These are phyloP conservation scores for Phytophthora crassamura DNA, from an alignment of 352 stramenopile genomes.

Conservation along the genomic window DNA sequence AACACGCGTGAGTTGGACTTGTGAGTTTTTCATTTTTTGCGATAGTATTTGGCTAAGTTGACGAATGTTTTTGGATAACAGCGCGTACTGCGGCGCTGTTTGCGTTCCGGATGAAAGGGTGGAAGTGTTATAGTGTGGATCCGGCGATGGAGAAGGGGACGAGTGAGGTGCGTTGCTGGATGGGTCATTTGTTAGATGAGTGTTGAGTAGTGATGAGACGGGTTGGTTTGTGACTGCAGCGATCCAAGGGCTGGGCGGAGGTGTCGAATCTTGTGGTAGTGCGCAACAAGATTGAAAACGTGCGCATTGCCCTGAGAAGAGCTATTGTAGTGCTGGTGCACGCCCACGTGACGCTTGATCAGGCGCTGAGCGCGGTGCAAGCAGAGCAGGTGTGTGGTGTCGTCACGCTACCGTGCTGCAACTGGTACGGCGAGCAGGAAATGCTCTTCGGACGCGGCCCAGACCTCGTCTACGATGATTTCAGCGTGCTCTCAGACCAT, in stretches of 20 bases:
- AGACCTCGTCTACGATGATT: conserved; percentile 84
- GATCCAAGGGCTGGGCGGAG: conserved; percentile 50
- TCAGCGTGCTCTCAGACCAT: conserved; percentile 82
- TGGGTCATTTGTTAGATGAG: background rate
- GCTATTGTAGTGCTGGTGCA: conserved; percentile 82
- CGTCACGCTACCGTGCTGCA: conserved; percentile 82
- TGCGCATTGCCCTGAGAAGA: conserved; percentile 63
- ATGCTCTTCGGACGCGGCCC: conserved; percentile 54
- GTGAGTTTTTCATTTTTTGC: conserved; percentile 1
- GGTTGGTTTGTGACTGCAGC: conserved; percentile 31
- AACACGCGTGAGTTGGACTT: conserved; percentile 65
- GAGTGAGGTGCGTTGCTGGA: conserved; percentile 38
- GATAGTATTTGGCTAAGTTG: conserved; percentile 5
- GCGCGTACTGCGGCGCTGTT: conserved; percentile 81
- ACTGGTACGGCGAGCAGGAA: conserved; percentile 84
- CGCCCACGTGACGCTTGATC: conserved; percentile 78
- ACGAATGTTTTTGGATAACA: conserved; percentile 29
- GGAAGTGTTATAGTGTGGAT: conserved; percentile 84
- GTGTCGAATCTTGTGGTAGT: conserved; percentile 79
- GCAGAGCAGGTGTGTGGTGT: conserved; percentile 66
- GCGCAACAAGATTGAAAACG: conserved; percentile 86
- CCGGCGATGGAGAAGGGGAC: conserved; percentile 73
- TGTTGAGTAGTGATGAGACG: conserved; percentile 3
- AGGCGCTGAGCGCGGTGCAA: conserved; percentile 70
- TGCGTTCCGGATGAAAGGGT: conserved; percentile 69